Conservation (phyloP, 768 basidiomycete species). For the Serendipita sp. region DNA sequence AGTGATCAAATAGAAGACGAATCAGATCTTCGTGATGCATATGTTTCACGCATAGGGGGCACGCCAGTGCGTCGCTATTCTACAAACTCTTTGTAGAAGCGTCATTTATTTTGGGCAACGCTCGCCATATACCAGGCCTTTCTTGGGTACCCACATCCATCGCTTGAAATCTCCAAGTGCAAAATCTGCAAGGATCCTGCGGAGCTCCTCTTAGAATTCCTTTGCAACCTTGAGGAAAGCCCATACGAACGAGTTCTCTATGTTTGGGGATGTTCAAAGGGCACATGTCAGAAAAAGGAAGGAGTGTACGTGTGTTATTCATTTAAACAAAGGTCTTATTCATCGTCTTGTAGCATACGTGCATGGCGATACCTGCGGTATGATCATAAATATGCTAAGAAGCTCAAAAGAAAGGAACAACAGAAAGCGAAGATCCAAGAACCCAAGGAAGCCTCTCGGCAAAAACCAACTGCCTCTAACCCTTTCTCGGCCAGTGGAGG, state of each 20-base stretch:
- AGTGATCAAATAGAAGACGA: slow-evolving; percentile 48
- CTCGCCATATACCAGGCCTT: slow-evolving; percentile 47
- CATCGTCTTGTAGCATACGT: slow-evolving; percentile 36
- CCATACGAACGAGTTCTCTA: slow-evolving; percentile 74
- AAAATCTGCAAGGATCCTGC: slow-evolving; percentile 52
- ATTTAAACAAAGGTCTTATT: not conserved
- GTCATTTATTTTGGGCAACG: slow-evolving; percentile 26
- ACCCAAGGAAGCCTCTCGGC: slow-evolving; percentile 14
- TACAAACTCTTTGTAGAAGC: slow-evolving; percentile 15
- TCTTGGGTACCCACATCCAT: slow-evolving; percentile 44
- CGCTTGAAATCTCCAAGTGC: slow-evolving; percentile 50
- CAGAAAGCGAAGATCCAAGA: slow-evolving; percentile 21
- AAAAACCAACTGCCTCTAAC: slow-evolving; percentile 27
- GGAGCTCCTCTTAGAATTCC: slow-evolving; percentile 74
- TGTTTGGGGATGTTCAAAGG: slow-evolving; percentile 63
- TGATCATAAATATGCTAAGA: slow-evolving; percentile 59
- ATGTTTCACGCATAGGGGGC: slow-evolving; percentile 81
- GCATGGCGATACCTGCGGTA: slow-evolving; percentile 64
- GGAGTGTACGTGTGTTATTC: slow-evolving; percentile 44
- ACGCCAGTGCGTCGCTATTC: slow-evolving; percentile 61
- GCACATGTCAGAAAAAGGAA: slow-evolving; percentile 52
- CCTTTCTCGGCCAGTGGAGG: slow-evolving; percentile 47
- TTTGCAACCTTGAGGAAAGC: slow-evolving; percentile 79
- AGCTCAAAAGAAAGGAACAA: slow-evolving; percentile 38
- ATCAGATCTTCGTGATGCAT: slow-evolving; percentile 51